Evolutionary conservation across 2,329 filamentous ascomycete species (phyloP), one percentile per base, ranked within the genome.

Genomic region (Trichoderma pleuroti): DNA sequence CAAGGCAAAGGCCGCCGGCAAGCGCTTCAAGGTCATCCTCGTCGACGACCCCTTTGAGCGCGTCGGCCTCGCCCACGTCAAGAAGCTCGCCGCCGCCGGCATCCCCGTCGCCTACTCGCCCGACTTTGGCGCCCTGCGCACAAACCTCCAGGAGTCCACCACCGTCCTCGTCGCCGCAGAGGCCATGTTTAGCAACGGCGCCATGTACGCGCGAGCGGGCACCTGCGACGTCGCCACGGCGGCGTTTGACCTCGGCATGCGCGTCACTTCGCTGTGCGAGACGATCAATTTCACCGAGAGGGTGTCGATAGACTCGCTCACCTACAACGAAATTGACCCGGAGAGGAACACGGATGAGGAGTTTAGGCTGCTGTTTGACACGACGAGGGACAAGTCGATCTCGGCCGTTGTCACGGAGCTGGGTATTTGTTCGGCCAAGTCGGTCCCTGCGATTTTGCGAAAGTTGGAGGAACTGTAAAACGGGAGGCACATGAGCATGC

Each of bases 161-260:
- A 90, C 96, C 11, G 88, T 98, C 65, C 85, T 99, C 4, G 93
- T 98, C 1, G 94, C 94, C 14, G 94, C 94, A 5, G 94, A 98
- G 79, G 93, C 93, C 49, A 96, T 99, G 90, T 96, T 97, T 83
- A 94, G 93, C 75, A 98, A 98, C 80, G 96, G 96, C 9, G 88
- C 93, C 39, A 87, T 99, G 75, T 97, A 97, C 81, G 95, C 92
- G 5, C 90, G 94, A 24, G 90, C 93, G 11, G 96, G 96, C 72
- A 97, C 94, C 4, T 93, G 93, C 28, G 88, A 96, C 71, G 87
- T 98, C 11, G 94, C 95, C 21, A 92, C 96, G 84, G 90, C 92
- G 54, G 95, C 94, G 7, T 89, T 91, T 65, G 89, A 92, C 70
- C 85, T 90, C 24, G 90, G 91, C 71, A 88, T 94, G 46, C 92